Evolutionary conservation across 1,284 basidiomycete species (phyloP), one percentile per base, ranked within the genome.

Genomic region (Ceratobasidium papillatum): DNA sequence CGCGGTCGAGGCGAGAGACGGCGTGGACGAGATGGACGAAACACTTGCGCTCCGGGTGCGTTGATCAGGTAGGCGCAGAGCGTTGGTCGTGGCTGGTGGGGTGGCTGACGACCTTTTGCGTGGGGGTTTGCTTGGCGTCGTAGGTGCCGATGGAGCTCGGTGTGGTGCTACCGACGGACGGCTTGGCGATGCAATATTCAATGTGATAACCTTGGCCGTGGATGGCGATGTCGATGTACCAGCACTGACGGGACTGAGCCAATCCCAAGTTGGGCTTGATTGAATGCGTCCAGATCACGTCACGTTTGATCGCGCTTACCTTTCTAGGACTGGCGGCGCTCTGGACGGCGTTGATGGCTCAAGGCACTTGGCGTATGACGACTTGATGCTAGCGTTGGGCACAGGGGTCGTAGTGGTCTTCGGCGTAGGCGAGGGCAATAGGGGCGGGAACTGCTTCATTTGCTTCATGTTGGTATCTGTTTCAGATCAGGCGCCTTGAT

Each of bases 401-500:
- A 34, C 63, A 51, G 45, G 45, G 19, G 45, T 47, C 45, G 45
- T 47, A 3, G 45, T 19, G 45, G 9, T n/a, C 45, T 47, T 47
- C 9, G 45, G 19, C 9, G 45, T 17, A 9, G 45, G 8, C 45
- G 19, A 41, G 34, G 63, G 38, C 25, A 25, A 51, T 25, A 65
- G 63, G 27, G 63, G 63, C 45, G 63, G 63, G 22, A 65, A 65
- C 9, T 12, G 25, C 45, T 49, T 51, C 27, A 27, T 12, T 5
- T 12, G 25, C 45, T 49, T 51, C 27, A 27, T 12, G 41, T 30
- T 12, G 4, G 59, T 45, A 12, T 62, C 59, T 62, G 59, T 62
- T 62, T 62, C 59, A 62, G 59, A 62, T 62, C 41, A 45, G 59
- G 41, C 59, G 59, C 38, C 41, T 65, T 12, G 63, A 65, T 65